Evolutionary conservation across 768 basidiomycete genomes (phyloP), one percentile per base, ranked within the genome.

Genomic region (Psilocybe cyanescens): DNA sequence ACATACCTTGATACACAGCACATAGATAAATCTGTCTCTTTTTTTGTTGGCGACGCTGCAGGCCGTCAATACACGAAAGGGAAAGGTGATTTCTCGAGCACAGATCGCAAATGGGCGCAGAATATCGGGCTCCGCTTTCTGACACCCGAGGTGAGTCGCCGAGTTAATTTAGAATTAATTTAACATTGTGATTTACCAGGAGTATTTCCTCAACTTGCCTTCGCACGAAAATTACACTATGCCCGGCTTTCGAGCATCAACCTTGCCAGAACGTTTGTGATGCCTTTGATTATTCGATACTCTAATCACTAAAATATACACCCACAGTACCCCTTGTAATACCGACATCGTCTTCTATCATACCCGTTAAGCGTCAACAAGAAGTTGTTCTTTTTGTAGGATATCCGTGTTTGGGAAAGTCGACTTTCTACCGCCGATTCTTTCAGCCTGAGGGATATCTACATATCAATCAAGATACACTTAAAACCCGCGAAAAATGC

Each of bases 31-130:
- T 59, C 69, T 0, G 46, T 77, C 0, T 89, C 92, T 0, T 91
- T 92, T 67, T 96, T 90, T 66, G 89, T 97, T 1, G 95, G 95
- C 2, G 95, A 97, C 67, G 94, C 94, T 1, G 95, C 94, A 9
- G 95, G 95, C 9, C 85, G 95, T 48, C 71, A 76, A 51, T 81
- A 79, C 61, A 54, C 75, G 16, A 72, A 71, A 37, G 67, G 67
- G 39, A 75, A 80, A 48, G 73, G 75, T 29, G 95, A 97, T 75
- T 92, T 91, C 70, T 83, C 90, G 6, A 86, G 88, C 61, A 91
- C 90, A 0, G 95, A 97, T 73, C 82, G 90, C 47, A 94, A 96
- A 74, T 93, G 89, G 81, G 94, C 95, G 0, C 71, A 87, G 2
- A 97, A 96, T 65, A 70, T 89, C 7, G 89, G 80, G 0, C 70